Evolutionary conservation across 2,329 filamentous ascomycete genomes (phyloP).

Genomic region (Tolypocladium ovalisporum): DNA sequence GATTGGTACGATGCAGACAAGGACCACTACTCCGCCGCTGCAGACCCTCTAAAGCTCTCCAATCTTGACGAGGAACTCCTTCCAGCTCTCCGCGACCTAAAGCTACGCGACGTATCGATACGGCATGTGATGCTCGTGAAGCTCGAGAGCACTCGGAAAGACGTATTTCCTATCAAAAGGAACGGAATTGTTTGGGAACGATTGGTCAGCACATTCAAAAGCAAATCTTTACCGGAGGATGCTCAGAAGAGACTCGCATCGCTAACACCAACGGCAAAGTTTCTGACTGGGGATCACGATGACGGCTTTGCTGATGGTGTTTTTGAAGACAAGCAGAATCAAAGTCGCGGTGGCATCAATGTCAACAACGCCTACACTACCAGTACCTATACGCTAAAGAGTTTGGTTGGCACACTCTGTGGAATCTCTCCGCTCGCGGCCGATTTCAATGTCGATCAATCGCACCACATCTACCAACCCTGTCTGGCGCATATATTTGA

Average conservation of each 20-base stretch:
- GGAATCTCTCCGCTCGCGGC: slow-evolving; percentile 27
- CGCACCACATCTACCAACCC: slow-evolving; percentile 32
- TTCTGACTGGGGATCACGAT: slow-evolving; percentile 20
- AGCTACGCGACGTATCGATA: slow-evolving; percentile 19
- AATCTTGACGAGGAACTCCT: slow-evolving; percentile 24
- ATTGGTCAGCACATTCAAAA: slow-evolving; percentile 5
- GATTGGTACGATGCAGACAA: slow-evolving; percentile 16
- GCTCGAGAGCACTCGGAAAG: slow-evolving; percentile 30
- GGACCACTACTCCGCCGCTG: slow-evolving; percentile 20
- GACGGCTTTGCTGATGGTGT: slow-evolving; percentile 14
- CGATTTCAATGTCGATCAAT: slow-evolving; percentile 29
- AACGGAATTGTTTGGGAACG: slow-evolving; percentile 24
- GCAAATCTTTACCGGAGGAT: slow-evolving; percentile 18
- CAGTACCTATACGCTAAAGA: slow-evolving; percentile 32
- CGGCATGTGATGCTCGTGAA: slow-evolving; percentile 29
- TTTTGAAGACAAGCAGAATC: not conserved
- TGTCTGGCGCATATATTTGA: slow-evolving; percentile 27
- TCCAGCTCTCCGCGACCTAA: slow-evolving; percentile 11
- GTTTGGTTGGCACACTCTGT: slow-evolving; percentile 27
- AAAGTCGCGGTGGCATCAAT: slow-evolving; percentile 23
- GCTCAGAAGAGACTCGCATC: slow-evolving; percentile 15
- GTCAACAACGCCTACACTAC: slow-evolving; percentile 27
- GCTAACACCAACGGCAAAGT: slow-evolving; percentile 19
- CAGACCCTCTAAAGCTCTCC: slow-evolving; percentile 27
- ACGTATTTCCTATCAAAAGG: slow-evolving; percentile 32